Evolutionary conservation across 2,329 filamentous ascomycete genomes (phyloP), one percentile per base, ranked within the genome.

Genomic region (Cladosporium sp.): DNA sequence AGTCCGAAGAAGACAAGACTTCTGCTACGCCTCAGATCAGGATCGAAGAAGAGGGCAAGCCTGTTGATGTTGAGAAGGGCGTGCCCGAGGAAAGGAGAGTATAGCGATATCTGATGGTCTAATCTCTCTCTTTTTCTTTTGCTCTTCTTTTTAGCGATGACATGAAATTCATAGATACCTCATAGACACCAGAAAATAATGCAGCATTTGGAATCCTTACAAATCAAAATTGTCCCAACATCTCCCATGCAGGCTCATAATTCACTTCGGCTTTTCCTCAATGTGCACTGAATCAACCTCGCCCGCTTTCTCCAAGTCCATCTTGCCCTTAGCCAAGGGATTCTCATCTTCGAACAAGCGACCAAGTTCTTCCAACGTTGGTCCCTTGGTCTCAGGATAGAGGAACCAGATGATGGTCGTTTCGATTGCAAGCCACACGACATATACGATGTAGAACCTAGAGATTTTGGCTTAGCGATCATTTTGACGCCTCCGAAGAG

Each of bases 351-450:
- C 57, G 68, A 91, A 91, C 58, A 90, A 83, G 15, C 83, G 81
- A 63, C 89, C 86, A 70, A 90, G 85, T 69, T 91, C 87, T 68
- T 91, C 88, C 1, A 92, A 80, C 0, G 87, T 87, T 71, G 84
- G 87, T 15, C 87, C 87, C 49, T 84, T 82, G 0, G 88, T 90
- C 73, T 90, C 82, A 0, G 86, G 86, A 62, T 82, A 83, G 12
- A 78, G 71, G 61, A 91, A 77, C 69, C 83, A 82, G 65, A 89
- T 64, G 19, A 61, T 58, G 5, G 57, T 50, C 13, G 60, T 57
- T 9, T 62, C 61, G n/a, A 63, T 45, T 19, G 58, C 58, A 5
- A 60, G 52, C 57, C 56, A 59, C 3, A 51, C 60, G 19, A 62
- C 45, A 17, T 60, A 60, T 20, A 61, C 57, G 24, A 64, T 53